These are phyloP conservation scores for Candida coquimbonensis DNA, from an alignment of 805 yeast genomes.

Conservation along the genomic window DNA sequence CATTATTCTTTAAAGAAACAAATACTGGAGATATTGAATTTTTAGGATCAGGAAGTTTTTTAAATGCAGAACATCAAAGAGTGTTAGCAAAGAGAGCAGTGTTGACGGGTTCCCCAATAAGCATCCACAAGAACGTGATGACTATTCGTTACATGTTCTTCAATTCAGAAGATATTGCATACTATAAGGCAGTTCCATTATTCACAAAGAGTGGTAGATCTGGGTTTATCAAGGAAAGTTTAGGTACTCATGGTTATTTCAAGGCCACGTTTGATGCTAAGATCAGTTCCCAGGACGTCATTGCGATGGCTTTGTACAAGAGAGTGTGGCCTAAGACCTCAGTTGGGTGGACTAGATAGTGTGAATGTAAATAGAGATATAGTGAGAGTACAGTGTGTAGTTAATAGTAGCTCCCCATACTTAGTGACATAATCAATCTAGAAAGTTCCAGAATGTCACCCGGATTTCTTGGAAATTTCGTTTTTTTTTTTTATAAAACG, in stretches of 20 bases:
- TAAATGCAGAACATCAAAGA: constrained; percentile 79
- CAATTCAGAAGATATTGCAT: constrained; percentile 79
- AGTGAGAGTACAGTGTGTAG: too few species aligned
- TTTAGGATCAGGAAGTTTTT: constrained; percentile 85
- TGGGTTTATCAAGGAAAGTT: constrained; percentile 89
- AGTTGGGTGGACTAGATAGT: constrained; percentile 24
- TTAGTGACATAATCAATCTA: too few species aligned
- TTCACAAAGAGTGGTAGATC: constrained; percentile 90
- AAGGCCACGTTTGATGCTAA: constrained; percentile 93
- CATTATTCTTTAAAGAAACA: constrained; percentile 65
- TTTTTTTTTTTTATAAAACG: too few species aligned
- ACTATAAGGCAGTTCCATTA: constrained; percentile 86
- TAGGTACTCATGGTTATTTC: constrained; percentile 98
- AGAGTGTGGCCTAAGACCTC: constrained; percentile 80
- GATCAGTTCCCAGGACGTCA: constrained; percentile 83
- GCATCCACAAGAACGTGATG: constrained; percentile 86
- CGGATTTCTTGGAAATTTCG: too few species aligned
- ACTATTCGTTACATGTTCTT: constrained; percentile 97
- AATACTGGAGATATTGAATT: constrained; percentile 43
- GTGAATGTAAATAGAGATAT: not conserved
- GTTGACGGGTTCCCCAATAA: constrained; percentile 90
- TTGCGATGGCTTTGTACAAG: constrained; percentile 90
- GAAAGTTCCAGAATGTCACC: too few species aligned
- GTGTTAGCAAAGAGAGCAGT: constrained; percentile 82
- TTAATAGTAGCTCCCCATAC: too few species aligned